Evolutionary conservation across 331 rosid genomes (phyloP), one percentile per base, ranked within the genome.

Genomic region (Malus hybrid): DNA sequence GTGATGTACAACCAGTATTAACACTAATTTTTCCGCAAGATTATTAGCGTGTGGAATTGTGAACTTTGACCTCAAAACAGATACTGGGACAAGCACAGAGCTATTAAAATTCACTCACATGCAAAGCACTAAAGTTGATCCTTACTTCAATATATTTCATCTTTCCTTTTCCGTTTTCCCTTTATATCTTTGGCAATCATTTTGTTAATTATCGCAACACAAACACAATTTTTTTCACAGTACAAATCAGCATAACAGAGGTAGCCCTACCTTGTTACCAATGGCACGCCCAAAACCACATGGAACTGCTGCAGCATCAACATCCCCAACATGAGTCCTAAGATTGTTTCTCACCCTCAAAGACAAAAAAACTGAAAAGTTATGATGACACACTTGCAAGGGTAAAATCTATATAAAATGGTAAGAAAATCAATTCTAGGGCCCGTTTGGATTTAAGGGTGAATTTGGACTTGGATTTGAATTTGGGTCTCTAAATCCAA

Each of bases 251-350:
- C 73, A 83, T 50, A 78, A 80, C 63, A 78, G 79, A 73, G 65
- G 26, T 68, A 63, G 66, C 70, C 72, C 71, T 80, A 92, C 99
- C 97, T 94, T 94, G 79, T 94, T 94, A 79, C 99, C 99, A 83
- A 94, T 92, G 80, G 99, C 93, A 58, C 97, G 99, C 56, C 99
- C 99, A 67, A 94, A 90, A 63, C 99, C 99, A 83, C 99, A 94
- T 6, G 99, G 97, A 87, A 94, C 97, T 78, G 99, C 99, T 73
- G 97, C 97, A 55, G 88, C 99, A 30, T 94, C 99, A 68, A 94
- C 90, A 82, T 94, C 99, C 68, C 99, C 99, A 57, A 94, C 97
- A 78, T 92, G 86, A 77, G 83, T 82, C 71, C 83, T 85, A 48
- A 94, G 77, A 80, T 74, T 74, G 70, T 74, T 79, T 84, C 91